A percentile compares a stretch with the other conserved stretches of the same genome.
phyloP scores from a whole-genome alignment of 352 stramenopile species.

The Phytophthora chlamydospora region DNA sequence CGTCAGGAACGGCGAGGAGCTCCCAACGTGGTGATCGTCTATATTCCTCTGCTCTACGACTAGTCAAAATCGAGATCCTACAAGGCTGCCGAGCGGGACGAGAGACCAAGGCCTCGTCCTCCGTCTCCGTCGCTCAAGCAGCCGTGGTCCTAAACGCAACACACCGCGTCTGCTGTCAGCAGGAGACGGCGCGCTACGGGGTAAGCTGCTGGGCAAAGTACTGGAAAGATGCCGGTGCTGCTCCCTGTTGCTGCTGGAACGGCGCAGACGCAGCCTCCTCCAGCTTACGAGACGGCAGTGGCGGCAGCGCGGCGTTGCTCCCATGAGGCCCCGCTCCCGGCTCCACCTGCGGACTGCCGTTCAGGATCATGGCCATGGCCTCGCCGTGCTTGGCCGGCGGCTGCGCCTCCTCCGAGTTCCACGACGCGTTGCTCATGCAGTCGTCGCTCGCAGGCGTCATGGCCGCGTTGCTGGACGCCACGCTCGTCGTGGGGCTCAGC shows the following conservation, averaged over 20 bases:
- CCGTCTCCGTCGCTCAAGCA: conserved; percentile 15
- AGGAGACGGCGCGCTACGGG: conserved; percentile 16
- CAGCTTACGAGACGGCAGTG: conserved; percentile 21
- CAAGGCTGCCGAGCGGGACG: not conserved
- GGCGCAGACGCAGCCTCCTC: conserved; percentile 9
- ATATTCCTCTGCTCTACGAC: conserved; percentile 35
- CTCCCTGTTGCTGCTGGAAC: conserved; percentile 19
- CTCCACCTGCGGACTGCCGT: conserved; percentile 56
- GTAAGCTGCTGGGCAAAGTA: conserved; percentile 30
- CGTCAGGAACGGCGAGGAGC: conserved; percentile 7
- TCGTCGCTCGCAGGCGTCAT: conserved; percentile 40
- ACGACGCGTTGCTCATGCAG: conserved; percentile 42
- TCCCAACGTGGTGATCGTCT: conserved; percentile 33
- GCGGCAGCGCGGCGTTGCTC: conserved; percentile 18
- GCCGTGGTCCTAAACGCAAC: conserved; percentile 16
- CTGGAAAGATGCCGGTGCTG: conserved; percentile 23
- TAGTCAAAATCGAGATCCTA: conserved; percentile 35
- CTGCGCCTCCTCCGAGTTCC: conserved; percentile 39
- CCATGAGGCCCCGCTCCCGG: conserved; percentile 22
- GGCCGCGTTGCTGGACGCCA: conserved; percentile 30
- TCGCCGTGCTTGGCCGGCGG: conserved; percentile 41
- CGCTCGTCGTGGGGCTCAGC: conserved; percentile 37
- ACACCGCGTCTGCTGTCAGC: conserved; percentile 3
- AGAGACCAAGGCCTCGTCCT: conserved; percentile 10
- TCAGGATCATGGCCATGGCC: conserved; percentile 80